These are phyloP conservation scores for Podochytrium sp. DNA, from an alignment of 192 early-diverging fungal genomes.

Conservation along the genomic window DNA sequence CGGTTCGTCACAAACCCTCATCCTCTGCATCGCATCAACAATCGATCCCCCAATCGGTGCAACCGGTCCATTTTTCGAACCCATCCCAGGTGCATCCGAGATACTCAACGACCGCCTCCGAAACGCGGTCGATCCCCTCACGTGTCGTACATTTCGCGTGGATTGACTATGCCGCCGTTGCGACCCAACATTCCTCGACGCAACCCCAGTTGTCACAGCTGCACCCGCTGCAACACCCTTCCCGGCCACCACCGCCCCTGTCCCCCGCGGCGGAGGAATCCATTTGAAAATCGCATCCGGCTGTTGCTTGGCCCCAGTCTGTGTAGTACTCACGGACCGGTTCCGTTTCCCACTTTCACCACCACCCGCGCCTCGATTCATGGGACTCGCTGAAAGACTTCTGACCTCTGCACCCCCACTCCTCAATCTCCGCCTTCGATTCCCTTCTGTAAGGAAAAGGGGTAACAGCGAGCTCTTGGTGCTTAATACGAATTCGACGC, in stretches of 20 bases:
- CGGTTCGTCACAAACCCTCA: neutral
- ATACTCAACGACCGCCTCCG: neutral
- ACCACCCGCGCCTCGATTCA: neutral
- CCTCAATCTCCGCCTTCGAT: neutral
- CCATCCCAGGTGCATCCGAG: neutral
- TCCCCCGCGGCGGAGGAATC: neutral
- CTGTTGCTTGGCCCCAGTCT: neutral
- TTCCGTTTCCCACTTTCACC: neutral
- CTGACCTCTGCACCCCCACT: neutral
- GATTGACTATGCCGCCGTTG: constrained; percentile 8
- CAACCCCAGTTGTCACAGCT: neutral
- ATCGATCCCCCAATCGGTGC: neutral
- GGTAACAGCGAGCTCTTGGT: constrained; percentile 1
- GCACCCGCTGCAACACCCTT: neutral
- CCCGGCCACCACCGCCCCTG: neutral
- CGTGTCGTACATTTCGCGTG: neutral
- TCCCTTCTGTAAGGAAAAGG: constrained; percentile 6
- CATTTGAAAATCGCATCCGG: neutral
- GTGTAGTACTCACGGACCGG: too few relatives aligned
- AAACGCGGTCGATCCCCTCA: neutral
- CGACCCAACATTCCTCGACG: neutral
- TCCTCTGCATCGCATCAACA: neutral
- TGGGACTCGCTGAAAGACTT: neutral
- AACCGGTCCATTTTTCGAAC: neutral
- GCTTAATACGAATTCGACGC: constrained; percentile 25